Percentiles rank a stretch among this genome's conserved stretches.
Conservation (phyloP, 768 basidiomycete species). For the Panaeolus cyanescens region DNA sequence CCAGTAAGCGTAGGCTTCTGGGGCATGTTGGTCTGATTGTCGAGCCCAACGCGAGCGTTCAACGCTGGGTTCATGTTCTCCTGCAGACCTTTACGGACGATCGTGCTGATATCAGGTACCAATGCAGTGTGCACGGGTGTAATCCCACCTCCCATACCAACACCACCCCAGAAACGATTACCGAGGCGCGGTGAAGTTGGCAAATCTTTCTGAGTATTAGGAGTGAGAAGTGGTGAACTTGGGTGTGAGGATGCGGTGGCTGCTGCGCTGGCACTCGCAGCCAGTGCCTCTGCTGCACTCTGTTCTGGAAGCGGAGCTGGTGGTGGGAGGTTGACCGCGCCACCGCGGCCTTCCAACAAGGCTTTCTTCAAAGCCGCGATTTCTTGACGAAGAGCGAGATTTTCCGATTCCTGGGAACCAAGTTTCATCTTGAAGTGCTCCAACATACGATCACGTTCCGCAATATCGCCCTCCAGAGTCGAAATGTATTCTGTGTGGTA, state of each 20-base stretch:
- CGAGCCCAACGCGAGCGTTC: conserved; percentile 34
- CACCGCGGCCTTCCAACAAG: conserved; percentile 69
- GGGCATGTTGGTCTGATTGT: conserved; percentile 10
- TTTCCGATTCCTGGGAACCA: conserved; percentile 78
- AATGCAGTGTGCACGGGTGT: conserved; percentile 86
- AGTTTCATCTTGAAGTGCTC: conserved; percentile 86
- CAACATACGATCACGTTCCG: conserved; percentile 88
- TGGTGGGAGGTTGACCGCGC: conserved; percentile 47
- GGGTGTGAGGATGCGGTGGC: conserved; percentile 20
- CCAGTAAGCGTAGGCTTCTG: conserved; percentile 32
- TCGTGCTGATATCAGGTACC: conserved; percentile 61
- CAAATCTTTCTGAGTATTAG: conserved; percentile 80
- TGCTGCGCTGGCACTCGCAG: conserved; percentile 17
- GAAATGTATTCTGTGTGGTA: conserved; percentile 79
- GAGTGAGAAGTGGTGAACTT: conserved; percentile 43
- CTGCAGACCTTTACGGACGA: conserved; percentile 42
- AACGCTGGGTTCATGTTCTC: conserved; percentile 82
- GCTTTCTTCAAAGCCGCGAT: conserved; percentile 73
- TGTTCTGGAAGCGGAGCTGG: conserved; percentile 47
- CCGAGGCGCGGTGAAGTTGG: conserved; percentile 61
- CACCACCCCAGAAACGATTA: conserved; percentile 81
- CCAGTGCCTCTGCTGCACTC: conserved; percentile 38
- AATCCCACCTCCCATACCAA: conserved; percentile 51
- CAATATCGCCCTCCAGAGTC: conserved; percentile 91
- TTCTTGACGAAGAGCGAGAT: conserved; percentile 79